Percentiles rank a stretch among this genome's conserved stretches.
phyloP scores from a whole-genome alignment of 1,284 basidiomycete species.

The Gymnopus androsaceus region DNA sequence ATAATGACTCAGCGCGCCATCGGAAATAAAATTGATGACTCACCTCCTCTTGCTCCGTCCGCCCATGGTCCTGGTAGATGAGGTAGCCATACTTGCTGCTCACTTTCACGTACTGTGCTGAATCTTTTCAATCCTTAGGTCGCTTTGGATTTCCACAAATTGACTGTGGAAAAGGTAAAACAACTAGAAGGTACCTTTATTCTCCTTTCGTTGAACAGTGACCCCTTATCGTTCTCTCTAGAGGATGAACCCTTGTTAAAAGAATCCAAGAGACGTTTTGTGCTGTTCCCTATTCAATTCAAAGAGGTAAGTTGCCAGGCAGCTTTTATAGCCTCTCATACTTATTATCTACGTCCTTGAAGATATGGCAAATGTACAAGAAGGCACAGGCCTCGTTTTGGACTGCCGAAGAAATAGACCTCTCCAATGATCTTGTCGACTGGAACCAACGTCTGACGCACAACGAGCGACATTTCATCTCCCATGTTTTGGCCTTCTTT shows the following conservation, averaged over 20 bases:
- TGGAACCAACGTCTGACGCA: slow-evolving; percentile 94
- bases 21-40: too few species aligned
- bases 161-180: slow-evolving; percentile 53
- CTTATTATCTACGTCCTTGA: not conserved
- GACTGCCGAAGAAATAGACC: slow-evolving; percentile 98
- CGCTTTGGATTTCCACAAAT: not conserved
- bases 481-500: slow-evolving; percentile 96
- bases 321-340: slow-evolving; percentile 1
- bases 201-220: slow-evolving; percentile 22
- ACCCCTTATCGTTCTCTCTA: not conserved
- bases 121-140: not conserved
- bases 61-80: not conserved
- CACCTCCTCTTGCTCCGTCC: too few species aligned
- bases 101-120: not conserved
- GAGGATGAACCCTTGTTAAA: slow-evolving; percentile 83
- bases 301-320: slow-evolving; percentile 84
- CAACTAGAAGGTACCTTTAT: slow-evolving; percentile 55
- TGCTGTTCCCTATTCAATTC: slow-evolving; percentile 94
- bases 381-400: slow-evolving; percentile 92
- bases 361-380: slow-evolving; percentile 99
- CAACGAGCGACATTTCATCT: slow-evolving; percentile 94
- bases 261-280: slow-evolving; percentile 81
- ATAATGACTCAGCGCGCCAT: too few species aligned
- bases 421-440: slow-evolving; percentile 90
- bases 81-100: not conserved